Evolutionary conservation across 768 basidiomycete genomes (phyloP).

Genomic region (Candolleomyces aberdarensis): DNA sequence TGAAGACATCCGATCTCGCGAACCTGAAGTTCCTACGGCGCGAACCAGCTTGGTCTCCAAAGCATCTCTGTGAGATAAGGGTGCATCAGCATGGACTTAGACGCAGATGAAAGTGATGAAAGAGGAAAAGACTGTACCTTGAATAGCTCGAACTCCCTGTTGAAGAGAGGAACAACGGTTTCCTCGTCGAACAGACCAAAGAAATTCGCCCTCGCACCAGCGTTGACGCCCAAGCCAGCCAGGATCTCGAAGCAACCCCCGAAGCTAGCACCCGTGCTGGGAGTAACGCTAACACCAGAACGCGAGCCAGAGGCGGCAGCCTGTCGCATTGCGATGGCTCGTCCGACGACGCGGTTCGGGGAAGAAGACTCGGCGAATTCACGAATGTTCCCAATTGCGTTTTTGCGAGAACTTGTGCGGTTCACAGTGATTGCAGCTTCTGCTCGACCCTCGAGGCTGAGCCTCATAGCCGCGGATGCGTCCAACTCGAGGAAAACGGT

Average conservation of each 20-base stretch:
- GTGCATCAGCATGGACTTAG: too few species aligned
- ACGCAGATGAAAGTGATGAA: too few species aligned
- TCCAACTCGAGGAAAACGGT: constrained; percentile 42
- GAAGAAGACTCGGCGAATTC: neutral
- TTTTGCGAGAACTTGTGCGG: neutral
- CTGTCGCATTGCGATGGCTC: neutral
- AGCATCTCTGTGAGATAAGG: too few species aligned
- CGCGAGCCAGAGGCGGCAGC: neutral
- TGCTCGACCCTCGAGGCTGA: constrained; percentile 21
- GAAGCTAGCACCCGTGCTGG: neutral
- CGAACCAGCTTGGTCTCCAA: too few species aligned
- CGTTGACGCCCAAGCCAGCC: constrained; percentile 33
- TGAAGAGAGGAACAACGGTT: constrained; percentile 31
- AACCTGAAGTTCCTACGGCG: too few species aligned
- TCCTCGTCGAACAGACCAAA: constrained; percentile 36
- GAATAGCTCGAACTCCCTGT: constrained; percentile 35
- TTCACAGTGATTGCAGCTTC: neutral
- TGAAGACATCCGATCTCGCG: too few species aligned
- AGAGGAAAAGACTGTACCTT: constrained; percentile 23
- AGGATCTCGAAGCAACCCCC: constrained; percentile 35
- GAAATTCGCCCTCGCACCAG: constrained; percentile 37
- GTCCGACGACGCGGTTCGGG: neutral
- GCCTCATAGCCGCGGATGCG: constrained; percentile 27
- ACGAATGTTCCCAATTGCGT: neutral
- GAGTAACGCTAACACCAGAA: too few species aligned